Evolutionary conservation across 148 eudicot genomes (phyloP).

Genomic region (Rhododendron simsii): DNA sequence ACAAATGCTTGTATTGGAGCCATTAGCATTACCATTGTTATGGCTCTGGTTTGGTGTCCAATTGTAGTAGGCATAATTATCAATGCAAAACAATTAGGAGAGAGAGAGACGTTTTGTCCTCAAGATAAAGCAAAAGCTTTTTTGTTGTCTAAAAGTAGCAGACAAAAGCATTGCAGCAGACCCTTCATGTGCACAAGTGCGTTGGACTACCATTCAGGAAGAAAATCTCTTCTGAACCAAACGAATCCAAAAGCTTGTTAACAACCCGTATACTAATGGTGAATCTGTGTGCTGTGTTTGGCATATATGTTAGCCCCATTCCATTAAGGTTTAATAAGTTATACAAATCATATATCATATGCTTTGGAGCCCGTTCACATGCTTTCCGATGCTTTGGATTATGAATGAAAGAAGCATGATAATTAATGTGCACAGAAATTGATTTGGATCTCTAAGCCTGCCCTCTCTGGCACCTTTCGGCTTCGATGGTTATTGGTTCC

Average conservation of each 20-base stretch:
- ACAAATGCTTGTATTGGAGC: background rate
- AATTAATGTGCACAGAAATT: too few species aligned
- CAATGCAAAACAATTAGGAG: background rate
- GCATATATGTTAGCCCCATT: background rate
- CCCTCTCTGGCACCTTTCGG: too few species aligned
- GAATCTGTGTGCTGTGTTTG: background rate
- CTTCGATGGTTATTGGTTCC: too few species aligned
- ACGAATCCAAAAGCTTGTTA: background rate
- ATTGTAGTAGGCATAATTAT: background rate
- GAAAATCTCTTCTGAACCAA: background rate
- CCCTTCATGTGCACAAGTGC: background rate
- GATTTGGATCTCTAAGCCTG: too few species aligned
- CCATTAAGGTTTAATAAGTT: background rate
- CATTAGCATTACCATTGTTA: background rate
- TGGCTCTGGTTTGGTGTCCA: background rate
- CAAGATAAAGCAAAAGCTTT: background rate
- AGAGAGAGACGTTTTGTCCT: background rate
- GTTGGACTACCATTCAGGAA: background rate
- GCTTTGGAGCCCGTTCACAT: background rate
- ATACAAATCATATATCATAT: background rate
- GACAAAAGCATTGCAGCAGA: background rate
- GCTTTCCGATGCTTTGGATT: too few species aligned
- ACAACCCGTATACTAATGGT: background rate
- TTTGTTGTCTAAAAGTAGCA: conserved; percentile 9
- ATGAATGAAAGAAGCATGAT: too few species aligned